A percentile compares a stretch with the other conserved stretches of the same genome.
Evolutionary conservation across 176 grass and related monocot species (phyloP).

Genomic region (Eragrostis curvula): DNA sequence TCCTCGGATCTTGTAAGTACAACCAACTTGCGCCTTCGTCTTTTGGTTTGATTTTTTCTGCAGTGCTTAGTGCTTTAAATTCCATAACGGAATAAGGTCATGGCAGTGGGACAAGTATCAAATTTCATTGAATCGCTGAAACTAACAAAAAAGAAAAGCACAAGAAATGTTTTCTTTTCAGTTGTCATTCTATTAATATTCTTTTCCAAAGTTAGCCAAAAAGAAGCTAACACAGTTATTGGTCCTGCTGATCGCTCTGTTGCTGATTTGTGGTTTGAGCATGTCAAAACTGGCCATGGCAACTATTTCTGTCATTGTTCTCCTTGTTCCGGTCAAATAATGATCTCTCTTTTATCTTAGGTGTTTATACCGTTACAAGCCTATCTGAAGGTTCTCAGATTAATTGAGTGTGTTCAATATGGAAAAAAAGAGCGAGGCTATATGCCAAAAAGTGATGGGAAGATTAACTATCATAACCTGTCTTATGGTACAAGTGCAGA

Average conservation of each 20-base stretch:
- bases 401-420: slow-evolving; percentile 69
- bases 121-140: neutral
- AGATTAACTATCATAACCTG: slow-evolving; percentile 67
- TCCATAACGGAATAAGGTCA: neutral
- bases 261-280: slow-evolving; percentile 4
- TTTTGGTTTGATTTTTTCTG: slow-evolving; percentile 19
- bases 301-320: neutral
- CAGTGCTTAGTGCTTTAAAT: neutral
- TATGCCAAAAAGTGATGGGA: slow-evolving; percentile 61
- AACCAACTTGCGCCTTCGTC: neutral
- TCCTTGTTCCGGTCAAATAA: slow-evolving; percentile 15
- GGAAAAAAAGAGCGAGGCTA: slow-evolving; percentile 54
- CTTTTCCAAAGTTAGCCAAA: slow-evolving; percentile 11
- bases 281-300: neutral
- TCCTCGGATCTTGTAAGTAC: slow-evolving; percentile 86
- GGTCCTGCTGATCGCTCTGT: neutral
- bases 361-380: slow-evolving; percentile 88
- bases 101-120: neutral
- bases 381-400: slow-evolving; percentile 69
- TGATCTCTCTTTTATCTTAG: slow-evolving; percentile 47
- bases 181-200: neutral
- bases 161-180: neutral
- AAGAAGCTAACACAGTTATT: neutral
- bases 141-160: neutral
- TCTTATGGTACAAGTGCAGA: slow-evolving; percentile 61